Evolutionary conservation across 768 basidiomycete genomes (phyloP), one percentile per base, ranked within the genome.

Genomic region (Cystofilobasidium capitatum): DNA sequence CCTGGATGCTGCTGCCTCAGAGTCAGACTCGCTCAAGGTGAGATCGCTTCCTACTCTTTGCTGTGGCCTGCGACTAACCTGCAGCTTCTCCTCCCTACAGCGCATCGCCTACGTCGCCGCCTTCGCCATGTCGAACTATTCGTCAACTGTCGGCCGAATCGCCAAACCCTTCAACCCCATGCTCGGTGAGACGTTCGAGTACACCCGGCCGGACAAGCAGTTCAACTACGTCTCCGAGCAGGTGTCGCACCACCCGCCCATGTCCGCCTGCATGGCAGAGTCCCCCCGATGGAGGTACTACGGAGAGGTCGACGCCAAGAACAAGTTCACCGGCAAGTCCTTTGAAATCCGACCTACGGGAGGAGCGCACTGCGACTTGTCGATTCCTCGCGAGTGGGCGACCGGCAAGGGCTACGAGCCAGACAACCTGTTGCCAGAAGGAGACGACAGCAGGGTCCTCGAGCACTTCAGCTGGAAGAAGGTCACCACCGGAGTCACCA

Each of bases 121-220:
- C 1, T 98, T 98, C 76, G 93, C 92, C 2, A 96, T 96, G 91
- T 89, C 89, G 35, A 97, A 97, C 78, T 98, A 98, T 77, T 91
- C 89, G 0, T 91, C 89, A 29, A 98, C 93, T 2, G 89, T 94
- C 71, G 93, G 94, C 4, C 83, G 93, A 42, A 96, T 98, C 70
- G 93, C 93, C 16, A 96, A 97, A 77, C 93, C 92, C 1, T 96
- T 78, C 96, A 96, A 76, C 93, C 83, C 96, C 64, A 58, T 57
- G 69, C 60, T 45, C 84, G 84, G 86, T 73, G 93, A 98, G 77
- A 93, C 91, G 2, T 98, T 94, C 72, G 93, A 98, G 77, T 93
- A 96, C 74, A 90, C 89, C 39, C 81, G 88, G 62, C 76, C 89
- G 39, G 89, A 93, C 73, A 88, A 87, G 74, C 83, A 89, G 75